These are phyloP conservation scores for Trypanosoma cruzi DNA, from an alignment of 208 protist species.

Conservation along the genomic window DNA sequence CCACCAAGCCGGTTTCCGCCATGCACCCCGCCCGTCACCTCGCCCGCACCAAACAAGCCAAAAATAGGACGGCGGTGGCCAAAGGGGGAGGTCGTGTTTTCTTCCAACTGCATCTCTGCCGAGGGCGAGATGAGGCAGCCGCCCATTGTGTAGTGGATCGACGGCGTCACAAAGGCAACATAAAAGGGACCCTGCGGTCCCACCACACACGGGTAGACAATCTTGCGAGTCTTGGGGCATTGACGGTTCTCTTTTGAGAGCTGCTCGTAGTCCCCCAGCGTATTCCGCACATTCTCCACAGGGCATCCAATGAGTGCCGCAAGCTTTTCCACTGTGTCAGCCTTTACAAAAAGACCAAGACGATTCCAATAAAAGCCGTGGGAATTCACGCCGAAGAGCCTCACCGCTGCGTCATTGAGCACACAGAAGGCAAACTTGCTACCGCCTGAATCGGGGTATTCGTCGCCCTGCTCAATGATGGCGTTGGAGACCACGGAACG, in stretches of 20 bases:
- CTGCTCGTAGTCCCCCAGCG: slow-evolving; percentile 67
- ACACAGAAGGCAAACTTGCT: slow-evolving; percentile 84
- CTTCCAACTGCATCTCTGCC: slow-evolving; percentile 62
- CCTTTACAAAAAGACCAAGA: slow-evolving; percentile 61
- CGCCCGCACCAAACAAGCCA: slow-evolving; percentile 95
- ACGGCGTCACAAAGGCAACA: slow-evolving; percentile 92
- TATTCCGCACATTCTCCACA: slow-evolving; percentile 35
- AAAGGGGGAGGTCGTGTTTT: slow-evolving; percentile 29
- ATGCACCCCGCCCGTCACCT: slow-evolving; percentile 97
- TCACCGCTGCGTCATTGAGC: slow-evolving; percentile 71
- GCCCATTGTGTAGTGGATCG: slow-evolving; percentile 98
- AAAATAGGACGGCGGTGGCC: slow-evolving; percentile 66
- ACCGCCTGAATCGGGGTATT: slow-evolving; percentile 58
- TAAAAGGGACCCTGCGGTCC: slow-evolving; percentile 73
- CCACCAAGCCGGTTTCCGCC: slow-evolving; percentile 96
- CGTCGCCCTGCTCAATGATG: slow-evolving; percentile 82
- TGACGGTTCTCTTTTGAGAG: slow-evolving; percentile 33
- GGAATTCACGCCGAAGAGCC: slow-evolving; percentile 74
- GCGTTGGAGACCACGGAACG: slow-evolving; percentile 94
- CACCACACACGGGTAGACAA: slow-evolving; percentile 71
- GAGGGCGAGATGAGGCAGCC: slow-evolving; percentile 91
- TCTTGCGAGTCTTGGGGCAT: slow-evolving; percentile 78
- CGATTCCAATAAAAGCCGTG: slow-evolving; percentile 81
- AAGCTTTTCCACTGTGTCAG: slow-evolving; percentile 47
- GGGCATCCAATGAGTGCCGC: slow-evolving; percentile 65